Conservation (phyloP, 768 basidiomycete genomes). For the Xerocomus potaroensis region DNA sequence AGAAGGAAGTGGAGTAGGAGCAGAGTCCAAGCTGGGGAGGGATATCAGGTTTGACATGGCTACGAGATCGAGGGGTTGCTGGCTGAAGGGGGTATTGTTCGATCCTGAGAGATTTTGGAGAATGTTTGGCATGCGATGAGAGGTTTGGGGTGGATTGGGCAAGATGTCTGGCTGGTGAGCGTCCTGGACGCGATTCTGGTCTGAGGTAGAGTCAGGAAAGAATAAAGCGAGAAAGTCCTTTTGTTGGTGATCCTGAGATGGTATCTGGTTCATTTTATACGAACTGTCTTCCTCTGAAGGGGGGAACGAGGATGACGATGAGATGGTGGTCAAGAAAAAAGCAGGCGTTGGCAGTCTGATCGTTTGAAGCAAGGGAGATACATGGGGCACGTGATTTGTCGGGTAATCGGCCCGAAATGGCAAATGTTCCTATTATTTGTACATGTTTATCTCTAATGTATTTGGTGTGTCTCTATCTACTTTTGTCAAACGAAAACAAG, state of each 20-base stretch:
- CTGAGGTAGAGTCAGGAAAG: constrained; percentile 28
- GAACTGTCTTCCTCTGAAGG: neutral
- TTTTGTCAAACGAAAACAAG: neutral
- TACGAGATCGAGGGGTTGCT: constrained; percentile 45
- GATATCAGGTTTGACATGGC: constrained; percentile 46
- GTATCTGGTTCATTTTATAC: constrained; percentile 21
- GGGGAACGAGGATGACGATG: neutral
- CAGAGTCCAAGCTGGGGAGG: constrained; percentile 40
- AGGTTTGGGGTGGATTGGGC: neutral
- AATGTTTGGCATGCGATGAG: constrained; percentile 13
- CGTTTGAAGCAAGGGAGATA: neutral
- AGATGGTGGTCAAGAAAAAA: constrained; percentile 8
- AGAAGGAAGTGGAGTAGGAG: constrained; percentile 11
- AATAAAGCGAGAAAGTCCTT: constrained; percentile 35
- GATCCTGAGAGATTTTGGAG: constrained; percentile 8
- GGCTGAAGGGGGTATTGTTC: constrained; percentile 14
- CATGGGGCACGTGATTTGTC: constrained; percentile 10
- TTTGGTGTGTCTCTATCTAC: neutral
- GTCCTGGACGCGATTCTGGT: constrained; percentile 26
- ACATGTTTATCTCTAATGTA: constrained; percentile 5
- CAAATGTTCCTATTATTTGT: constrained; percentile 2
- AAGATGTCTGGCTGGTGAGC: constrained; percentile 15
- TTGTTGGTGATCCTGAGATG: constrained; percentile 29
- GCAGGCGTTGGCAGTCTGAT: constrained; percentile 4
- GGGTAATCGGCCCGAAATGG: constrained; percentile 1